Evolutionary conservation across 306 rosid genomes (phyloP), one percentile per base, ranked within the genome.

Genomic region (Psophocarpus tetragonolobus): DNA sequence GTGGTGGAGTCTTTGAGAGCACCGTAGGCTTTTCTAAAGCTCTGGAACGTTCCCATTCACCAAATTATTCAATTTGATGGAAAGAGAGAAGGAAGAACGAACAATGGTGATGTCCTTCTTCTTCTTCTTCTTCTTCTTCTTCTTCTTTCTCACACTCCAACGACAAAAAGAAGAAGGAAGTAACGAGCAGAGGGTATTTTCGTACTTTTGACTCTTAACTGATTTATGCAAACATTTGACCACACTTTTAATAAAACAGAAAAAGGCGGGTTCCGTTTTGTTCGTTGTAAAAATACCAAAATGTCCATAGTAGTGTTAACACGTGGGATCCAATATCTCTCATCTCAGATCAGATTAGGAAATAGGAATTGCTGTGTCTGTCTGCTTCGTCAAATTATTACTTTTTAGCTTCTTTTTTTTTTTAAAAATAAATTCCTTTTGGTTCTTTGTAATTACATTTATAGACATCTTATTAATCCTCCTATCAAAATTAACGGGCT

Each of bases 1-100:
- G 39, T 92, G 85, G 98, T 95, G 33, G 97, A 84, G 67, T 95
- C 98, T 74, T 95, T 95, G 73, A 95, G 88, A 86, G 97, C 98
- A 81, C 98, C 98, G 79, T 91, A 92, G 68, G 97, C 97, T 68
- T 90, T 95, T 76, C 96, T 85, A 8, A 87, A 91, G 89, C 86
- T 90, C 63, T 88, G 77, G 73, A 87, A 91, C 27, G 96, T 90
- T 38, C 94, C 98, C 98, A 95, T 89, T 45, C 81, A 81, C 23
- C 68, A 50, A 60, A 67, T 0, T 18, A 29, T 69, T 42, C 14
- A 44, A 66, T 44, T 33, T 45, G 84, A 36, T 65, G 56, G 75
- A 71, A 13, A 41, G 42, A 68, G 63, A 77, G 66, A 82, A 76
- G 74, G 89, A 87, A 84, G 90, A 63, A 74, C 48, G 67, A 86